These are phyloP conservation scores for Heteromeles arbutifolia DNA, from an alignment of 306 rosid species.

Conservation along the genomic window DNA sequence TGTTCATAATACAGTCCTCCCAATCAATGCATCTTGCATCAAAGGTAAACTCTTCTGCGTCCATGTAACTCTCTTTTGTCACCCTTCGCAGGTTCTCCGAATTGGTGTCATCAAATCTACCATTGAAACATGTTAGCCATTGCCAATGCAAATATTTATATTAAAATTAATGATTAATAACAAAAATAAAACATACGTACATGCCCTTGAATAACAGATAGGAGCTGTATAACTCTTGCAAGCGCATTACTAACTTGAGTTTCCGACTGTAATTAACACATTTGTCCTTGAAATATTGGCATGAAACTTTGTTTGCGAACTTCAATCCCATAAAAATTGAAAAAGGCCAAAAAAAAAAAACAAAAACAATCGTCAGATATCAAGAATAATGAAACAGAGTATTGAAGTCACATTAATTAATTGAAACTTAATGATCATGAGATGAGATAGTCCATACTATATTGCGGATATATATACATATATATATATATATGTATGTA, in stretches of 20 bases:
- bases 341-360: background rate
- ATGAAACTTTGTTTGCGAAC: conserved; percentile 8
- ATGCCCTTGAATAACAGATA: conserved; percentile 20
- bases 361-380: background rate
- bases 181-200: conserved; percentile 1
- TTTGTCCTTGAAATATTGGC: background rate
- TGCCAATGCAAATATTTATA: too few relatives aligned
- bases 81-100: conserved; percentile 10
- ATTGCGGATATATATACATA: too few relatives aligned
- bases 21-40: conserved; percentile 35
- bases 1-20: conserved; percentile 33
- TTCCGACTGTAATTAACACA: background rate
- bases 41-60: conserved; percentile 11
- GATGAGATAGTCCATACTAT: too few relatives aligned
- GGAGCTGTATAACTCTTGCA: conserved; percentile 32
- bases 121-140: background rate
- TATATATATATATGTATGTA: too few relatives aligned
- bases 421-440: too few relatives aligned
- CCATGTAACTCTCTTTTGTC: background rate
- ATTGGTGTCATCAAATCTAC: conserved; percentile 37
- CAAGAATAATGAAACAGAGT: too few relatives aligned
- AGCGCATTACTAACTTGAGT: conserved; percentile 6
- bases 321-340: conserved; percentile 15
- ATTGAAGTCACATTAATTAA: too few relatives aligned
- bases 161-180: background rate